These are phyloP conservation scores for Pythium oligandrum DNA, from an alignment of 352 stramenopile species.

Conservation along the genomic window DNA sequence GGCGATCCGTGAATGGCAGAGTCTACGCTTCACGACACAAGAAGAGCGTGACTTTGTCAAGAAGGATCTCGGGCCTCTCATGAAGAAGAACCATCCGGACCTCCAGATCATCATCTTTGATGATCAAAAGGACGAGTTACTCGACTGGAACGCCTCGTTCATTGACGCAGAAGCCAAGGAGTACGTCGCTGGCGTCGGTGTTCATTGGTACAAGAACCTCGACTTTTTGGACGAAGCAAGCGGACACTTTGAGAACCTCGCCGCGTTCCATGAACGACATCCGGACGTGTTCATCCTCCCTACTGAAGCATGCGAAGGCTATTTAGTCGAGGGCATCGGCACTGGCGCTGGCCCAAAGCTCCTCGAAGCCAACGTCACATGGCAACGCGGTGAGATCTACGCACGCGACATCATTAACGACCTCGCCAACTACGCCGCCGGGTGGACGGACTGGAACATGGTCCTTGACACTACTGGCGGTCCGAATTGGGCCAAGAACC, in stretches of 20 bases:
- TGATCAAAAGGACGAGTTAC: conserved; percentile 61
- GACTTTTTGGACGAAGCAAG: conserved; percentile 26
- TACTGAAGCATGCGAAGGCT: conserved; percentile 59
- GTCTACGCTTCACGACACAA: conserved; percentile 28
- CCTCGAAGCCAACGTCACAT: conserved; percentile 32
- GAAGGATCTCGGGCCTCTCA: conserved; percentile 52
- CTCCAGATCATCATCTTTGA: conserved; percentile 74
- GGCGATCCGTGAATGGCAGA: conserved; percentile 37
- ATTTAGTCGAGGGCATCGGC: conserved; percentile 29
- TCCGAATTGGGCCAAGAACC: conserved; percentile 72
- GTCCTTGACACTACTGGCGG: conserved; percentile 49
- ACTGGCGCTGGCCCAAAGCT: conserved; percentile 30
- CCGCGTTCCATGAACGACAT: conserved; percentile 28
- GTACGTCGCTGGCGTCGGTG: conserved; percentile 74
- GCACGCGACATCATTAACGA: conserved; percentile 81
- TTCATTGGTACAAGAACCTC: conserved; percentile 73
- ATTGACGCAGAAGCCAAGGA: conserved; percentile 31
- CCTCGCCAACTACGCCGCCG: conserved; percentile 54
- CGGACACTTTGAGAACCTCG: conserved; percentile 34
- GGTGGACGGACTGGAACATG: conserved; percentile 86
- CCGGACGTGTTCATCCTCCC: conserved; percentile 58
- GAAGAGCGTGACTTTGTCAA: conserved; percentile 59
- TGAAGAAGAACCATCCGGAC: conserved; percentile 60
- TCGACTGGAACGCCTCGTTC: conserved; percentile 28
- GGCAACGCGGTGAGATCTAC: conserved; percentile 66